Conservation (phyloP, 2,329 filamentous ascomycete species). For the Venturia pyrina region DNA sequence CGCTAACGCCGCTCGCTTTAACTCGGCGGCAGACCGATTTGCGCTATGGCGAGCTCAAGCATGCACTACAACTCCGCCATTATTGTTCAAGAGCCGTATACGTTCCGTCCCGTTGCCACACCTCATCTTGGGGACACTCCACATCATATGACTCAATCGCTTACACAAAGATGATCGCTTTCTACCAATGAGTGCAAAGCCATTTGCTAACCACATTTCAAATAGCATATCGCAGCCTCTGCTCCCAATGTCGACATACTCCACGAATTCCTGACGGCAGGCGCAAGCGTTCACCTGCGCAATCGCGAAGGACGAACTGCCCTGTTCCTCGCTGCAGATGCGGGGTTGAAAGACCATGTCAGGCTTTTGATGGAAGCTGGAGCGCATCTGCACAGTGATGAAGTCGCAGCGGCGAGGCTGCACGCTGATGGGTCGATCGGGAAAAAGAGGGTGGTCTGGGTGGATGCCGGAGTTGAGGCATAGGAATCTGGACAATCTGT, state of each 20-base stretch:
- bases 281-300: constrained; percentile 49
- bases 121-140: not conserved
- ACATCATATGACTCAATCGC: not conserved
- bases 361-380: constrained; percentile 44
- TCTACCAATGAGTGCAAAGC: not conserved
- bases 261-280: constrained; percentile 44
- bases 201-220: constrained; percentile 1
- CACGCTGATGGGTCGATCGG: constrained; percentile 18
- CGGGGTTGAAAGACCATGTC: constrained; percentile 45
- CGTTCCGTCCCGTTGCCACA: constrained; percentile 2
- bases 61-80: not conserved
- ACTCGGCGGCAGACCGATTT: not conserved
- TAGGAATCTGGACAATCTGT: constrained; percentile 3
- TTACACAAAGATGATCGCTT: not conserved
- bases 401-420: constrained; percentile 42
- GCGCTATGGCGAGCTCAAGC: not conserved
- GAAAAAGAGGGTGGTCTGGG: constrained; percentile 5
- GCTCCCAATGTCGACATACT: constrained; percentile 46
- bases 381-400: constrained; percentile 49
- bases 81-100: not conserved
- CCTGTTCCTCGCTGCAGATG: constrained; percentile 49
- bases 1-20: not conserved
- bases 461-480: constrained; percentile 14
- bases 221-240: constrained; percentile 47
- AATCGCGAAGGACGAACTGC: constrained; percentile 49